Evolutionary conservation across 768 basidiomycete species (phyloP), one percentile per base, ranked within the genome.

Genomic region (Boletus sp.): DNA sequence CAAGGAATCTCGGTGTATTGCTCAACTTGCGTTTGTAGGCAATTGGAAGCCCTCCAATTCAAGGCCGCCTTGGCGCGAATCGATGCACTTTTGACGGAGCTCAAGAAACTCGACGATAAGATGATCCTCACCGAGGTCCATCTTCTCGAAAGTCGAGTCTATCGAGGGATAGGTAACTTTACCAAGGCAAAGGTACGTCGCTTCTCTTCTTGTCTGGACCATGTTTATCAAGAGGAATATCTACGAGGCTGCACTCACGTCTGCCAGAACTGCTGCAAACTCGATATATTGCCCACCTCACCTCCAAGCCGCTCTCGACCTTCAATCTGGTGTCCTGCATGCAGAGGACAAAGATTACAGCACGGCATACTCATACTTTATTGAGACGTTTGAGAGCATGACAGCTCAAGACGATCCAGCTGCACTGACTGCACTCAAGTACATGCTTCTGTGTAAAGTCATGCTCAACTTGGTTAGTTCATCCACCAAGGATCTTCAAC

Each of bases 291-390:
- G 94, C 63, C 85, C 87, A 30, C 85, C 87, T 13, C 75, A 82
- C 53, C 76, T 89, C 15, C 85, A 79, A 64, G 78, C 79, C 3
- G 73, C 77, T 14, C 75, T 84, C 30, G 87, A 89, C 63, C 77
- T 87, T 27, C 87, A 88, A 64, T 80, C 80, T 40, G 88, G 96
- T 5, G 78, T 96, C 40, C 79, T 98, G 10, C 93, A 97, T 64
- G 94, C 96, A 0, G 95, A 99, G 62, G 96, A 99, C 65, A 96
- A 95, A 67, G 96, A 98, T 72, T 98, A 97, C 71, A 95, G 83
- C 54, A 99, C 96, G 0, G 96, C 86, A 21, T 97, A 97, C 71
- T 93, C 91, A 0, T 99, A 98, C 75, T 98, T 98, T 74, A 93
- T 91, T 62, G 96, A 98, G 73, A 87, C 93, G 3, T 98, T 98